Conservation (phyloP, 768 basidiomycete species). For the Kwoniella sp. region DNA sequence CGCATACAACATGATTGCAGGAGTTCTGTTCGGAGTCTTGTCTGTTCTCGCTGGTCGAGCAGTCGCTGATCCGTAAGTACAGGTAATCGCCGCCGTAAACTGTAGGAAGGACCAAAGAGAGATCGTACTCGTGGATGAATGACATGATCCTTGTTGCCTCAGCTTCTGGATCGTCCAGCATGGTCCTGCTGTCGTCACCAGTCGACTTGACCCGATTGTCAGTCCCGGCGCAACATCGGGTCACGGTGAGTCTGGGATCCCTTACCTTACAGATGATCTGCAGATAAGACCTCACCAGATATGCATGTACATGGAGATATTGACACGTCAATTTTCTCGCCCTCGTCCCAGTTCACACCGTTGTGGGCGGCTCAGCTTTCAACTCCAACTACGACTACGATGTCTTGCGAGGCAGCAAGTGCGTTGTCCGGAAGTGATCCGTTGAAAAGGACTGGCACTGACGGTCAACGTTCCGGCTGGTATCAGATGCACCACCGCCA, state of each 20-base stretch:
- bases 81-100: no score
- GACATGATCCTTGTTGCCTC: constrained; percentile 6
- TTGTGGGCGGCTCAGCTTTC: constrained; percentile 18
- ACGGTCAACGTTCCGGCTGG: no score
- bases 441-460: constrained; percentile 4
- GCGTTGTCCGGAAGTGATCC: not conserved
- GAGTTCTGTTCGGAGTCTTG: constrained; percentile 3
- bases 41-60: constrained; percentile 10
- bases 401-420: constrained; percentile 10
- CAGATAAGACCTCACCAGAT: no score
- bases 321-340: no score
- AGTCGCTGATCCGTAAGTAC: constrained; percentile 12
- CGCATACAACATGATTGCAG: not conserved
- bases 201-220: constrained; percentile 23
- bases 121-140: no score
- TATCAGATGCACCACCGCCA: constrained; percentile 20
- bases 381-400: constrained; percentile 17
- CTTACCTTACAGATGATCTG: no score
- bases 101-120: no score
- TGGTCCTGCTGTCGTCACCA: constrained; percentile 12
- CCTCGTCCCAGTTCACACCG: constrained; percentile 19
- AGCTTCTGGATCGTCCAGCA: constrained; percentile 24
- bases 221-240: constrained; percentile 7
- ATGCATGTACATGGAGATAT: no score
- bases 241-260: constrained; percentile 16